These are phyloP conservation scores for Eimeria necatrix DNA, from an alignment of 169 alveolate species.

Conservation along the genomic window DNA sequence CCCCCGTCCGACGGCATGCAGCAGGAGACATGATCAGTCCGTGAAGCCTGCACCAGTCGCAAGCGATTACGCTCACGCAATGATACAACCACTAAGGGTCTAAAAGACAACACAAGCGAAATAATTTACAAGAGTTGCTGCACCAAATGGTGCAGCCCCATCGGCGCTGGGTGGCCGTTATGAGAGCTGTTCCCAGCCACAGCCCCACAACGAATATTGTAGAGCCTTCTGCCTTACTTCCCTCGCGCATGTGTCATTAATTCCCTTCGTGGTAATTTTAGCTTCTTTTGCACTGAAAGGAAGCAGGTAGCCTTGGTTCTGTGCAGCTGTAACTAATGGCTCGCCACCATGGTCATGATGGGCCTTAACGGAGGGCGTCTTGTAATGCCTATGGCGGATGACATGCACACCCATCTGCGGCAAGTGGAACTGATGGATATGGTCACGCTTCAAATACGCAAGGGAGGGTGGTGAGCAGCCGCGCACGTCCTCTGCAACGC, in stretches of 20 bases:
- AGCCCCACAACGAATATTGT: slow-evolving; percentile 25
- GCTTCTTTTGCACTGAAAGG: too few relatives aligned
- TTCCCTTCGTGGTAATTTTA: too few relatives aligned
- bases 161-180: slow-evolving; percentile 60
- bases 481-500: neutral
- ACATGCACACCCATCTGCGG: slow-evolving; percentile 82
- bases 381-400: slow-evolving; percentile 79
- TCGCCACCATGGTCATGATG: neutral
- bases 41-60: slow-evolving; percentile 8
- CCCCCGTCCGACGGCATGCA: slow-evolving; percentile 53
- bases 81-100: slow-evolving; percentile 2
- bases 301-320: too few relatives aligned
- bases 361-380: slow-evolving; percentile 15
- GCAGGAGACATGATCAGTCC: slow-evolving; percentile 59
- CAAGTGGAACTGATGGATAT: slow-evolving; percentile 79
- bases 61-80: neutral
- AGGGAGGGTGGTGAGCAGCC: slow-evolving; percentile 81
- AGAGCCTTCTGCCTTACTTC: neutral
- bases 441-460: slow-evolving; percentile 70
- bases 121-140: slow-evolving; percentile 28
- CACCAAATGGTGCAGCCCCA: slow-evolving; percentile 75
- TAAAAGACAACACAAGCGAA: neutral
- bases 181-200: slow-evolving; percentile 63
- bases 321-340: neutral
- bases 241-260: neutral